Evolutionary conservation across 257 asterid species (phyloP), one percentile per base, ranked within the genome.

Genomic region (Orobanche coerulescens): DNA sequence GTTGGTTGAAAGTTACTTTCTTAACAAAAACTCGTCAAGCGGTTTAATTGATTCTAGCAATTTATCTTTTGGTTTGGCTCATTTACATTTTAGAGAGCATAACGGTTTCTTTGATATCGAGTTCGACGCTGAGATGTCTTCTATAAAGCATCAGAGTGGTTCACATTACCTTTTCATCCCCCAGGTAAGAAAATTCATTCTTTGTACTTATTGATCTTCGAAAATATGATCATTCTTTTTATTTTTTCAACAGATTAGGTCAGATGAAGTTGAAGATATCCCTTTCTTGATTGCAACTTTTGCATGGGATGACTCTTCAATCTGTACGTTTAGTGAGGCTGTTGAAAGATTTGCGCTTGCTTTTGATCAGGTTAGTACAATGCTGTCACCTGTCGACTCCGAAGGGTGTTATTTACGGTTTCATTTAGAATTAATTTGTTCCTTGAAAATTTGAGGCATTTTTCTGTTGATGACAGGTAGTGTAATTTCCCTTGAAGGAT

Each of bases 101-200:
- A n/a, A n/a, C n/a, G 97, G 97, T 31, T 83, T 87, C 81, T 60
- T 77, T 68, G 87, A 85, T 73, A 69, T 75, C 67, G 75, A 79
- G 67, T 70, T 83, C 42, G 88, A 87, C 67, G 36, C 75, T 24
- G 25, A 58, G 48, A 63, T 71, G 65, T 70, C 88, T 23, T 40
- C 75, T 61, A 15, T 78, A 68, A 77, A 81, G 78, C 78, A 62
- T 48, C 81, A 82, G 73, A 72, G 56, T 53, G 95, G 95, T 66
- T 75, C 92, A 31, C 76, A 64, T 79, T 68, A 79, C 80, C 72
- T 87, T 65, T 84, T 87, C 73, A 76, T 90, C 47, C 97, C 97
- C 36, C 95, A 87, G 82, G 97, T 78, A 77, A 68, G 13, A 58
- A 16, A n/a, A 44, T 1, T 13, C 4, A 44, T 44, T 14, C 20